Percentiles rank a stretch among this genome's conserved stretches.
Evolutionary conservation across 495 filamentous ascomycete species (phyloP).

Genomic region (Tuber borchii): DNA sequence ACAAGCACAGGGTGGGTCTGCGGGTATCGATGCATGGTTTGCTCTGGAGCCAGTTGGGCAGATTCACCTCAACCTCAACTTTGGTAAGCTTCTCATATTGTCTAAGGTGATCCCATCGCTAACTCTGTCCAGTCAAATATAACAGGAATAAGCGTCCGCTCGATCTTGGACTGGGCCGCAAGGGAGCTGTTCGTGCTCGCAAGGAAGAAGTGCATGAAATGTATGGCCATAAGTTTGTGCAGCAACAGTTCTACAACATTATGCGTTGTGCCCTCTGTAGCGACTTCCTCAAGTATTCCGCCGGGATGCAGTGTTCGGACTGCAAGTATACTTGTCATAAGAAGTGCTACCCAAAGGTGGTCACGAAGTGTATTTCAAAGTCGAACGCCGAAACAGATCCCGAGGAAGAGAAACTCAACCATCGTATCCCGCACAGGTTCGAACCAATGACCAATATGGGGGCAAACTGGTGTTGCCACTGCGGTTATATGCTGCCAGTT

Average conservation of each 20-base stretch:
- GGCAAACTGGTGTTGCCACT: constrained; percentile 99
- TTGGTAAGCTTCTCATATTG: constrained; percentile 53
- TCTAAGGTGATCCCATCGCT: constrained; percentile 37
- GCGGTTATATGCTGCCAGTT: constrained; percentile 93
- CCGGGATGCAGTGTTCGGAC: constrained; percentile 98
- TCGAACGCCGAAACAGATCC: constrained; percentile 96
- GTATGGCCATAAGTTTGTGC: constrained; percentile 97
- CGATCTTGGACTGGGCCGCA: constrained; percentile 82
- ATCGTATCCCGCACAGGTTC: constrained; percentile 96
- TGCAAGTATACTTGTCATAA: constrained; percentile 99
- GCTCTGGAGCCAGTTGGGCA: constrained; percentile 88
- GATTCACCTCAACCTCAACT: constrained; percentile 79
- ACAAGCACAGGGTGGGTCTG: constrained; percentile 18
- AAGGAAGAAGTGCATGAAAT: constrained; percentile 97
- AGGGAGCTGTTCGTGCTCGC: constrained; percentile 90
- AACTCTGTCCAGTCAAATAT: constrained; percentile 55
- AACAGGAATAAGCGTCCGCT: constrained; percentile 63
- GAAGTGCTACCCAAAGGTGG: constrained; percentile 94
- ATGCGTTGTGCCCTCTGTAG: constrained; percentile 99
- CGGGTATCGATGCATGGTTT: constrained; percentile 84
- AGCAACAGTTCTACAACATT: constrained; percentile 99
- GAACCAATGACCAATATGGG: constrained; percentile 90
- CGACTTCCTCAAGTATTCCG: constrained; percentile 95
- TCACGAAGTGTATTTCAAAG: constrained; percentile 99
- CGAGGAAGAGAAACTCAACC: constrained; percentile 98